Evolutionary conservation across 768 basidiomycete genomes (phyloP).

Genomic region (Auricularia sp.): DNA sequence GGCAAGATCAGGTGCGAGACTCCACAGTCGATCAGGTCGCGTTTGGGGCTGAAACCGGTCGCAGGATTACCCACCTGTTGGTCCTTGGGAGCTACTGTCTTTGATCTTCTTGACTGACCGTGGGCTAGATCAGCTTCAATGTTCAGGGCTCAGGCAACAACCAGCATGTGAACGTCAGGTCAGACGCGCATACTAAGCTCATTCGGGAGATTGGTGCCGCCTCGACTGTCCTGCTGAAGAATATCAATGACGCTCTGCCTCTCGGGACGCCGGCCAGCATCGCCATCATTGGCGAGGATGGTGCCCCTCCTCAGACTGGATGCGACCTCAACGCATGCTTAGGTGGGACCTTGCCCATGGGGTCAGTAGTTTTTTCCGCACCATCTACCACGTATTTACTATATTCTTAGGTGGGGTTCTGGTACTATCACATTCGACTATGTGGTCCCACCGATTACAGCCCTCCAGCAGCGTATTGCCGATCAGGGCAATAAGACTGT

Average conservation of each 20-base stretch:
- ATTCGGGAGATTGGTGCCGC: slow-evolving; percentile 27
- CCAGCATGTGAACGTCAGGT: slow-evolving; percentile 18
- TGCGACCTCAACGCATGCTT: slow-evolving; percentile 11
- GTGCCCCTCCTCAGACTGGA: slow-evolving; percentile 2
- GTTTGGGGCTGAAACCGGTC: not conserved
- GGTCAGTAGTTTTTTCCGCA: slow-evolving; percentile 3
- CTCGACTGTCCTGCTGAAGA: slow-evolving; percentile 28
- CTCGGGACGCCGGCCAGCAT: slow-evolving; percentile 9
- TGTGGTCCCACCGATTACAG: slow-evolving; percentile 13
- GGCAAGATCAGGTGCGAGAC: not conserved
- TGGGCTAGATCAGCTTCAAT: not conserved
- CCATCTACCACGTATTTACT: not conserved
- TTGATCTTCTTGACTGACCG: not conserved
- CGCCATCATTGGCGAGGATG: slow-evolving; percentile 10
- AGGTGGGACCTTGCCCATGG: slow-evolving; percentile 11
- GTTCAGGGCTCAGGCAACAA: not conserved
- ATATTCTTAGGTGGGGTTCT: slow-evolving; percentile 13
- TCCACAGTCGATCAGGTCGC: not conserved
- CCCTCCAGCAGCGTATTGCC: slow-evolving; percentile 10
- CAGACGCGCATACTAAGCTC: slow-evolving; percentile 18
- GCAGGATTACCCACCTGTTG: not conserved
- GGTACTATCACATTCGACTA: slow-evolving; percentile 13
- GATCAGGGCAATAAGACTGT: not conserved
- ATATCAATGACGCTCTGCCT: slow-evolving; percentile 19
- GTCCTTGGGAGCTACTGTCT: not conserved